Evolutionary conservation across 108 stramenopile species (phyloP), one percentile per base, ranked within the genome.

Genomic region (Conticribra weissflogii): DNA sequence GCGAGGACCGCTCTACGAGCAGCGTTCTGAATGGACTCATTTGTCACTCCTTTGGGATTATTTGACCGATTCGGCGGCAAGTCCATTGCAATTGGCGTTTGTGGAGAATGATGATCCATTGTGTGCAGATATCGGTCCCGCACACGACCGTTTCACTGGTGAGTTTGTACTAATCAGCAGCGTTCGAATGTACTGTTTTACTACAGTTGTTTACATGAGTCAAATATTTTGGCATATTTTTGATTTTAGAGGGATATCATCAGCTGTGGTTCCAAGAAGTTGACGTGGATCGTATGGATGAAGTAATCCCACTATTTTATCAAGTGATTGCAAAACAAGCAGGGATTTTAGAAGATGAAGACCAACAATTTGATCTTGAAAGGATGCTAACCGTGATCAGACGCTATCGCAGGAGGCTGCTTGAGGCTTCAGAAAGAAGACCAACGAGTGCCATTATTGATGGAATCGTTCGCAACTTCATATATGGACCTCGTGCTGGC

Each of bases 71-170:
- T 68, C 66, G 3, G 78, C 78, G 17, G 72, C 78, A 2, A 68
- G 67, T 61, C 78, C 78, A 3, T 51, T 79, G 48, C 78, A 79
- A 45, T 36, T 68, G 14, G 78, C 78, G 19, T 79, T 79, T 28
- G 78, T 79, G 0, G 78, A 79, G 58, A 74, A 74, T 63, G 72
- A 79, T 24, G 66, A 79, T 36, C 78, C 78, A 17, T 2, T 79
- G 0, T 79, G 78, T 45, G 78, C 78, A 3, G 66, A 74, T 55
- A 30, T 79, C 28, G 72, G 72, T 32, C 78, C 78, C 0, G 78
- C 78, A 2, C 65, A 66, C 21, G 78, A 79, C 49, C 41, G 73
- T 1, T 79, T 79, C 36, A 41, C 36, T 41, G 36, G 36, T 41
- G 36, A 41, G 36, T 41, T n/a, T n/a, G n/a, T n/a, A n/a, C n/a